Conservation (phyloP, 1,284 basidiomycete species). For the Pyrrhoderma lamaoense region DNA sequence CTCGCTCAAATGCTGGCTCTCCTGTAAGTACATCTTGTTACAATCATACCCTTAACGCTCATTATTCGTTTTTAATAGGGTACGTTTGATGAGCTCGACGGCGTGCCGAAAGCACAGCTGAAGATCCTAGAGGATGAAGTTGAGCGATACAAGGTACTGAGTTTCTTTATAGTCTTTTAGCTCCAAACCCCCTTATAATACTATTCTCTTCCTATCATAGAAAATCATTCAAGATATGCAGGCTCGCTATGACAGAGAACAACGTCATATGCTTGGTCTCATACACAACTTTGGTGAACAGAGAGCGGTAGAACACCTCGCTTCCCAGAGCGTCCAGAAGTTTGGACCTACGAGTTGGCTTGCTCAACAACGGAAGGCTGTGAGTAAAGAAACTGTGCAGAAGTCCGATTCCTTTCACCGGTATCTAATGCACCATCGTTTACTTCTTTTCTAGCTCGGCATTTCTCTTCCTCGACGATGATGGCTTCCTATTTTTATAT, state of each 20-base stretch:
- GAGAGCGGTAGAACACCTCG: conserved; percentile 45
- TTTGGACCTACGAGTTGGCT: conserved; percentile 50
- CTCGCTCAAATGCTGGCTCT: conserved; percentile 15
- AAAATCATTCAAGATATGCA: conserved; percentile 46
- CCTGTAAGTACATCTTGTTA: conserved; percentile 17
- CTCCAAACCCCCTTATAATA: conserved; percentile 7
- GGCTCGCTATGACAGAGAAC: conserved; percentile 64
- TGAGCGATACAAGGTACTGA: conserved; percentile 49
- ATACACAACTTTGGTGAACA: conserved; percentile 67
- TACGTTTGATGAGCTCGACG: conserved; percentile 65
- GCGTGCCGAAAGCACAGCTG: conserved; percentile 62
- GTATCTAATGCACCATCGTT: too few relatives aligned
- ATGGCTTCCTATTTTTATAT: neutral
- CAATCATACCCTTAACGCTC: neutral
- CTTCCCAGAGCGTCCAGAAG: conserved; percentile 34
- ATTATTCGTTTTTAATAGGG: conserved; percentile 29
- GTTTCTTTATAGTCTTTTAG: conserved; percentile 6
- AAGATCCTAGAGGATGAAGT: conserved; percentile 67
- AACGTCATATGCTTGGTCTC: conserved; percentile 71
- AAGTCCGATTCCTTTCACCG: too few relatives aligned
- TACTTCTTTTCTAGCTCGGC: neutral
- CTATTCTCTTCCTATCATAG: conserved; percentile 29
- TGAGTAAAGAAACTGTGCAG: too few relatives aligned
- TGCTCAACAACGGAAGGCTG: conserved; percentile 49
- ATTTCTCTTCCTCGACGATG: conserved; percentile 8